A percentile compares a stretch with the other conserved stretches of the same genome.
phyloP scores from a whole-genome alignment of 257 asterid species.

The Anisodus acutangulus region DNA sequence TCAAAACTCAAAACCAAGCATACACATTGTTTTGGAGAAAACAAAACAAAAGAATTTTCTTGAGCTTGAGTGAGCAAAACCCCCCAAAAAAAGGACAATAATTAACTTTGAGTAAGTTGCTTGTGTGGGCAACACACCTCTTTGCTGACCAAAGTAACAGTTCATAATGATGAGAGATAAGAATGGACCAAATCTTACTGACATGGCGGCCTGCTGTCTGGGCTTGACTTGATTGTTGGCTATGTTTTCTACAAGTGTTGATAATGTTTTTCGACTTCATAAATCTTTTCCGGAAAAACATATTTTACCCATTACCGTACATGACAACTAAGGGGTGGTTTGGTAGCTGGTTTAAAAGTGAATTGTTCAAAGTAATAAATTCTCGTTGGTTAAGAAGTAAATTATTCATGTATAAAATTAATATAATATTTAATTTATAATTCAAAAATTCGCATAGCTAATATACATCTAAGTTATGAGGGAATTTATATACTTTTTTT shows the following conservation, averaged over 20 bases:
- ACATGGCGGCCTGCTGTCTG: not conserved
- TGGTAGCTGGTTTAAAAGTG: not conserved
- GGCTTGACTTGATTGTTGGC: not conserved
- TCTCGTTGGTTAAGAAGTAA: not conserved
- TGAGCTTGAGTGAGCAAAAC: no score
- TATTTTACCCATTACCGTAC: no score
- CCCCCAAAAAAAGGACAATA: no score
- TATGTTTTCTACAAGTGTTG: no score
- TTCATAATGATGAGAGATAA: not conserved
- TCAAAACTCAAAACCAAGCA: no score
- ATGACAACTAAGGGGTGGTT: not conserved
- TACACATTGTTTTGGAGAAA: no score
- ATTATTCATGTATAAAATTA: not conserved
- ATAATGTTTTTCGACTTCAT: no score
- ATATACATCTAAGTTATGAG: not conserved
- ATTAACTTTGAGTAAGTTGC: no score
- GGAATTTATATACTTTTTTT: not conserved
- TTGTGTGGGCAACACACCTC: no score
- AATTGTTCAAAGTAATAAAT: not conserved
- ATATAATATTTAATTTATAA: not conserved
- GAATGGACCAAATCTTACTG: slow-evolving; percentile 23
- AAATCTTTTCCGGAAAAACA: no score
- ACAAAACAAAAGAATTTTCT: no score
- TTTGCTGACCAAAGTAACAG: not conserved
- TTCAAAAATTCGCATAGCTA: not conserved